Base-by-base conservation (phyloP, 352 stramenopile species). In the Phytophthora boehmeriae region DNA sequence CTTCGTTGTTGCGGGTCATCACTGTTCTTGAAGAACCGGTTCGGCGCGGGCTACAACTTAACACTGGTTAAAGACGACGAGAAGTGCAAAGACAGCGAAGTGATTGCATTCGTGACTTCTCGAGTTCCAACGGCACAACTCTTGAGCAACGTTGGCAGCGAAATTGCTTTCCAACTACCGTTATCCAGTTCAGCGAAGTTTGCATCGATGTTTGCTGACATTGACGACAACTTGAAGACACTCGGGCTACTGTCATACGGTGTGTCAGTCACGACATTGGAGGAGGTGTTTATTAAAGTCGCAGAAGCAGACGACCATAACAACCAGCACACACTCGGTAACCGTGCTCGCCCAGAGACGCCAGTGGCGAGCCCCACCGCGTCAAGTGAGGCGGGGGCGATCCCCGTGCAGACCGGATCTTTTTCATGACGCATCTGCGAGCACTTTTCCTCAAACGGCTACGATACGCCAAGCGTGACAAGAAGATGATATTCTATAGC, bases 201-300 rank as follows among this genome's bases (percentile, higher is more conserved):
- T 54, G 66, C 80, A 1, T 60, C 54, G 3, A 67, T 96, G 46
- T 89, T 97, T 72, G 54, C 61, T 0, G 66, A 70, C 1, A 56
- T 97, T 10, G 88, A 96, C 48, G 36, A 43, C 1, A 34, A 83
- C 1, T 46, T 89, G 2, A 8, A 65, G 10, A 32, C 34, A 6
- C 57, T 96, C 2, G 59, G 71, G 0, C 25, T 86, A 19, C 47
- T 86, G 1, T 89, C 71, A n/a, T 88, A 85, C 41, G 72, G 71
- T 23, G 66, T 86, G 34, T 95, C 89, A n/a, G 95, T 98, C 11
- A 91, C 85, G 0, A 89, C 85, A 8, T 35, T 93, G n/a, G 85
- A 93, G 47, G 79, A 92, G 55, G 85, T 93, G 30, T 93, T 93
- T 52, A 81, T 93, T 38, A 92, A 90, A 38, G 77, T 92, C 22